Evolutionary conservation across 2,329 filamentous ascomycete genomes (phyloP).

Genomic region (Botrytis hyacinthi): DNA sequence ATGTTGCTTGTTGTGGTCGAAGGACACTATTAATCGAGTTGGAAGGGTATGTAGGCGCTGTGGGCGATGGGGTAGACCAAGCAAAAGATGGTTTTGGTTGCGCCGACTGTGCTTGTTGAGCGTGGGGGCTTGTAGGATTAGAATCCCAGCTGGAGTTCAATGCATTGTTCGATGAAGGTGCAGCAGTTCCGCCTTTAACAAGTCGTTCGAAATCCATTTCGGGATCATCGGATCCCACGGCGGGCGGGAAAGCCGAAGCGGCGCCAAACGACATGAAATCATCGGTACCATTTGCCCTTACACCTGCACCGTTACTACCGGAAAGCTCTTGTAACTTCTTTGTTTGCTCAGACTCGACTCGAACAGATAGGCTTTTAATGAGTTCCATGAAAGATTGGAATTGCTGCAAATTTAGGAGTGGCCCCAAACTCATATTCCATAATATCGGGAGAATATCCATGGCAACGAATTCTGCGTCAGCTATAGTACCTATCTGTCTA

Average conservation of each 20-base stretch:
- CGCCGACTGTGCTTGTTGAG: slow-evolving; percentile 41
- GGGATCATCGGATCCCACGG: slow-evolving; percentile 61
- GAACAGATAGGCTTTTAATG: slow-evolving; percentile 74
- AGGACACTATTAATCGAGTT: slow-evolving; percentile 25
- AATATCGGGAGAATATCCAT: slow-evolving; percentile 86
- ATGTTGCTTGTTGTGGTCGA: slow-evolving; percentile 39
- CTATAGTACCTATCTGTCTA: slow-evolving; percentile 62
- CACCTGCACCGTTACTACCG: slow-evolving; percentile 52
- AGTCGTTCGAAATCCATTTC: slow-evolving; percentile 83
- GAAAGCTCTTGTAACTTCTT: slow-evolving; percentile 84
- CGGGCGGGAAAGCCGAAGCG: slow-evolving; percentile 53
- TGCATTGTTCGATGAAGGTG: slow-evolving; percentile 39
- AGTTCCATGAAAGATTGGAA: slow-evolving; percentile 89
- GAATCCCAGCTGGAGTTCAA: slow-evolving; percentile 54
- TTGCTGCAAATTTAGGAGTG: slow-evolving; percentile 80
- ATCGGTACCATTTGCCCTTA: slow-evolving; percentile 52
- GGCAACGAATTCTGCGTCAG: slow-evolving; percentile 71
- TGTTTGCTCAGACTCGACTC: slow-evolving; percentile 85
- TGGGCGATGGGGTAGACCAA: slow-evolving; percentile 60
- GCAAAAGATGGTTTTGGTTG: slow-evolving; percentile 51
- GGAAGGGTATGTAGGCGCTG: slow-evolving; percentile 33
- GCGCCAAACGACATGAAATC: slow-evolving; percentile 72
- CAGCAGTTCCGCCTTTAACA: slow-evolving; percentile 67
- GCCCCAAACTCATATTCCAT: slow-evolving; percentile 89
- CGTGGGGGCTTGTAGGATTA: slow-evolving; percentile 37